A percentile compares a stretch with the other conserved stretches of the same genome.
Evolutionary conservation across 202 grass and related monocot genomes (phyloP).

Genomic region (Setaria viridis): DNA sequence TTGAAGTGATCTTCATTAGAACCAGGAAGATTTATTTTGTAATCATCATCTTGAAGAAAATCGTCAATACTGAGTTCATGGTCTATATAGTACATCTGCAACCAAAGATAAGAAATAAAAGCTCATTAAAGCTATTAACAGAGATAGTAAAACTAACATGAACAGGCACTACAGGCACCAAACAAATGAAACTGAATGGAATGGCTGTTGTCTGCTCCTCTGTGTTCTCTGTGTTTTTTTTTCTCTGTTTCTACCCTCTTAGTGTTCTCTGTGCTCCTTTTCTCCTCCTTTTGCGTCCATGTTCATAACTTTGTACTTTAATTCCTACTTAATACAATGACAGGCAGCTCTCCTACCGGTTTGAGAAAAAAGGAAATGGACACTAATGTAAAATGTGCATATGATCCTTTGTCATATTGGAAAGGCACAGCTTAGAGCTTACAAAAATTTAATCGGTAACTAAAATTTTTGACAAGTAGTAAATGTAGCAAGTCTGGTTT

Average conservation of each 20-base stretch:
- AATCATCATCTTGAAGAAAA: constrained; percentile 62
- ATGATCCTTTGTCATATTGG: constrained; percentile 6
- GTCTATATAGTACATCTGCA: constrained; percentile 80
- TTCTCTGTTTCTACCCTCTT: not conserved
- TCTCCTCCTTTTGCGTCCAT: not conserved
- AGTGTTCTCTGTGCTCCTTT: not conserved
- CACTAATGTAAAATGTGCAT: not conserved
- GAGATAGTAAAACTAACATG: constrained; percentile 6
- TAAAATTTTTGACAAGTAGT: not conserved
- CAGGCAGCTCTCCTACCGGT: too few relatives aligned
- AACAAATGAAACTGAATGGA: constrained; percentile 1
- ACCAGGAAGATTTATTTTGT: constrained; percentile 49
- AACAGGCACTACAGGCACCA: constrained; percentile 2
- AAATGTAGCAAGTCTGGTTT: not conserved
- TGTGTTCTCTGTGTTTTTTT: not conserved
- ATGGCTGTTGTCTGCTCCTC: not conserved
- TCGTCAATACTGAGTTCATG: constrained; percentile 68
- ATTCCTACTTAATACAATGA: not conserved
- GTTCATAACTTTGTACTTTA: not conserved
- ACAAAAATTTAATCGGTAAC: constrained; percentile 6
- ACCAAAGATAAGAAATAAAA: constrained; percentile 34
- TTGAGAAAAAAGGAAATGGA: too few relatives aligned
- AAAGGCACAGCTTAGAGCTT: constrained; percentile 27
- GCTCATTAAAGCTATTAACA: constrained; percentile 38
- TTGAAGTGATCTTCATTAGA: constrained; percentile 49